Base-by-base conservation (phyloP, 202 grass and related monocot genomes). In the Panicum virgatum region DNA sequence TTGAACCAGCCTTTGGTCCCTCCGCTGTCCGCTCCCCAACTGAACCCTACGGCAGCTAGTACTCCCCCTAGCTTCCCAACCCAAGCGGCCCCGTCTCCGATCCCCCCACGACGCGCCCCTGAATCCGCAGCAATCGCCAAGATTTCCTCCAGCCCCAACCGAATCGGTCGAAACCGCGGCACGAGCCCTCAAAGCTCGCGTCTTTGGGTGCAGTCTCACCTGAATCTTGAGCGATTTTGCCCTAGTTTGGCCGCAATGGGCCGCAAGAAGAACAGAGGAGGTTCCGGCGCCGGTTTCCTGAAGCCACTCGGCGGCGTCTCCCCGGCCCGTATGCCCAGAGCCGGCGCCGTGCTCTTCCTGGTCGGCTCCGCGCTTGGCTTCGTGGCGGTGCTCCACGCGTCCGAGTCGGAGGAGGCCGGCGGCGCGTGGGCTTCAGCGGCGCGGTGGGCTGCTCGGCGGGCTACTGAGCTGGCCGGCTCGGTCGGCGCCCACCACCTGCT, bases 321-420 rank as follows among this genome's bases (percentile, higher is more conserved):
- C 7, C 44, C 85, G 9, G 44, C 50, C 25, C 53, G 63, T 2
- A 15, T 74, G n/a, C 79, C 79, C 12, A 44, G 83, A 10, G 60
- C 26, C 48, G 78, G 83, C 26, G 68, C 22, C 3, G 52, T 79
- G 15, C 89, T 53, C 84, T 82, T 94, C 84, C 67, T 90, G 44
- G 50, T 88, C 5, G 92, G 89, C 30, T 80, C 82, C 53, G 77
- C 20, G 43, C 63, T 89, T 23, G 90, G 83, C 3, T 75, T 93
- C 52, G 9, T 83, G 42, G 84, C 73, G 72, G 65, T 83, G 85
- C 64, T 94, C 39, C 69, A 72, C 27, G 72, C 62, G 5, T 85
- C 82, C 37, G 79, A 73, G 65, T 27, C 18, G 12, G 73, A 25
- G 20, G 20, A 48, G 22, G 78, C n/a, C 61, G 39, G 20, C 76